These are phyloP conservation scores for Claviceps pusilla DNA, from an alignment of 2,329 filamentous ascomycete genomes.

Conservation along the genomic window DNA sequence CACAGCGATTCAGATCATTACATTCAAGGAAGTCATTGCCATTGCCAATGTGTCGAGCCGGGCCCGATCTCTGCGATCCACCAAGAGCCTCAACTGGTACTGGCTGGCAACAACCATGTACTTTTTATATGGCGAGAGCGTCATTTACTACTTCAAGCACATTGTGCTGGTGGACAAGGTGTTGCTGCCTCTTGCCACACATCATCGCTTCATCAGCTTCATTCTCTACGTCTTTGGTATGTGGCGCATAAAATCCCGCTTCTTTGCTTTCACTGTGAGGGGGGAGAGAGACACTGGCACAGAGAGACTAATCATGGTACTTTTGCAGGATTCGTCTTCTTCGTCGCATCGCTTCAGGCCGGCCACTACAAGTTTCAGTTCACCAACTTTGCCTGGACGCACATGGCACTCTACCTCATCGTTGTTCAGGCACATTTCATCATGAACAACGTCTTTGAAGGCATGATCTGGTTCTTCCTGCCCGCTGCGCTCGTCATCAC, in stretches of 20 bases:
- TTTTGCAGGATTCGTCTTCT: slow-evolving; percentile 83
- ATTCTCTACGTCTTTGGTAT: slow-evolving; percentile 91
- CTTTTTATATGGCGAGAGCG: slow-evolving; percentile 94
- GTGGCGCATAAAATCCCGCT: slow-evolving; percentile 15
- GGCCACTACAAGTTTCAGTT: slow-evolving; percentile 98
- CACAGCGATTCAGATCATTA: slow-evolving; percentile 87
- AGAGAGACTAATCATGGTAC: background rate
- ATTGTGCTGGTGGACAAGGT: slow-evolving; percentile 91
- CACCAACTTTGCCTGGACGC: slow-evolving; percentile 97
- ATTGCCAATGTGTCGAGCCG: slow-evolving; percentile 90
- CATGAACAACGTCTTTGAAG: slow-evolving; percentile 99
- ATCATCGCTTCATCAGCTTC: slow-evolving; percentile 97
- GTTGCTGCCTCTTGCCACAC: slow-evolving; percentile 80
- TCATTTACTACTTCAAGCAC: slow-evolving; percentile 99
- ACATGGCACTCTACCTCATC: slow-evolving; percentile 96
- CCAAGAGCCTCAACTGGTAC: slow-evolving; percentile 97
- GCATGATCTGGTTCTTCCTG: slow-evolving; percentile 99
- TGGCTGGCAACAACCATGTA: slow-evolving; percentile 99
- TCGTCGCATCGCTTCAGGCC: slow-evolving; percentile 85
- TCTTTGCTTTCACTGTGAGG: background rate
- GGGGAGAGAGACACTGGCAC: no score
- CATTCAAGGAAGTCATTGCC: slow-evolving; percentile 97
- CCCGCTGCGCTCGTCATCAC: slow-evolving; percentile 90
- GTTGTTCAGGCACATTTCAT: slow-evolving; percentile 97
- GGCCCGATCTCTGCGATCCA: slow-evolving; percentile 79